These are phyloP conservation scores for Lophiostoma macrostomum DNA, from an alignment of 495 filamentous ascomycete species.

Conservation along the genomic window DNA sequence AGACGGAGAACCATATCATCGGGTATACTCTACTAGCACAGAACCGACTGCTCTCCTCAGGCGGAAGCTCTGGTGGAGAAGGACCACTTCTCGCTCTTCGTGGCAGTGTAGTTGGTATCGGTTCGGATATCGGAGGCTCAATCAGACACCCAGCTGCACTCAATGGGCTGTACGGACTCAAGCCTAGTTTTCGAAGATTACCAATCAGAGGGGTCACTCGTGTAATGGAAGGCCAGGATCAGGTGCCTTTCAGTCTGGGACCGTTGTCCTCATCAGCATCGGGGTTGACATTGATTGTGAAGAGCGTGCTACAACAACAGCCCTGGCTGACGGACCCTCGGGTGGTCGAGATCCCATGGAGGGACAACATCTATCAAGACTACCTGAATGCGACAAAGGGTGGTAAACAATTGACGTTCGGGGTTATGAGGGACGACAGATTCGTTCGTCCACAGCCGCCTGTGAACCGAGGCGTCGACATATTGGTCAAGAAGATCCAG, in stretches of 20 bases:
- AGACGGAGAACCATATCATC: slow-evolving; percentile 52
- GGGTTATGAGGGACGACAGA: slow-evolving; percentile 3
- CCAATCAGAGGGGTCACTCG: background rate
- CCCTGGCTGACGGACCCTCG: background rate
- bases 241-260: background rate
- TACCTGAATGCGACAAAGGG: background rate
- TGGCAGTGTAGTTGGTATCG: slow-evolving; percentile 36
- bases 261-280: background rate
- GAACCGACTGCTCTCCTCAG: slow-evolving; percentile 38
- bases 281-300: background rate
- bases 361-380: background rate
- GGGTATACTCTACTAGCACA: slow-evolving; percentile 39
- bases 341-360: slow-evolving; percentile 7
- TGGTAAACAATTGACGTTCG: slow-evolving; percentile 1
- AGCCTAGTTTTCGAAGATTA: slow-evolving; percentile 34
- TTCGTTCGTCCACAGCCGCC: slow-evolving; percentile 5
- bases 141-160: slow-evolving; percentile 49
- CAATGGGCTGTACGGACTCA: slow-evolving; percentile 46
- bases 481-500: too few relatives aligned
- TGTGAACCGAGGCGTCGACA: background rate
- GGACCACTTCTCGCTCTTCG: slow-evolving; percentile 38
- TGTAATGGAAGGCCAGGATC: background rate
- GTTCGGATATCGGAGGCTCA: slow-evolving; percentile 47
- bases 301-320: background rate
- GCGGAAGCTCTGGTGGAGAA: slow-evolving; percentile 39